Percentiles rank a stretch among this genome's conserved stretches.
phyloP scores from a whole-genome alignment of 176 grass and related monocot species.

The Oryza glumipatula region DNA sequence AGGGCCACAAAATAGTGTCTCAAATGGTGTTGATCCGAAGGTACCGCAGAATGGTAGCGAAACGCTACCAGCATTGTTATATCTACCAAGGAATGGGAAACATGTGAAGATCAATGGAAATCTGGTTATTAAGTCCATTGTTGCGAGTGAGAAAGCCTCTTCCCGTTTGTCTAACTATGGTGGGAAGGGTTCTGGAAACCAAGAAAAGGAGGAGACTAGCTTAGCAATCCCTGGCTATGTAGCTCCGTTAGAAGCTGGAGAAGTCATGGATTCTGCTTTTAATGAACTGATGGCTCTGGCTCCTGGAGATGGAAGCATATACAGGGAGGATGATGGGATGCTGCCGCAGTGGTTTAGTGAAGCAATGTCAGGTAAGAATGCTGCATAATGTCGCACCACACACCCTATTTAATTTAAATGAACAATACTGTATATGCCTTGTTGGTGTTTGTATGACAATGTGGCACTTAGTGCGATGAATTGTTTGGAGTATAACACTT shows the following conservation, averaged over 20 bases:
- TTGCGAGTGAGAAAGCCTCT: constrained; percentile 62
- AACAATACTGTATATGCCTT: not conserved
- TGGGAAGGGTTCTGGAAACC: constrained; percentile 25
- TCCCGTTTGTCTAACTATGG: constrained; percentile 21
- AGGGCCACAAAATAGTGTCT: constrained; percentile 30
- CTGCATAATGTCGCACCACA: not conserved
- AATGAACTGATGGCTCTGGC: constrained; percentile 51
- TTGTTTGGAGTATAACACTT: not conserved
- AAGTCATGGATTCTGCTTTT: constrained; percentile 27
- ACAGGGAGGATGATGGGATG: constrained; percentile 58
- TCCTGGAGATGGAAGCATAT: constrained; percentile 46
- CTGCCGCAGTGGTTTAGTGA: constrained; percentile 78
- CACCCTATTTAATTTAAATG: not conserved
- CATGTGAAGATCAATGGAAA: constrained; percentile 82
- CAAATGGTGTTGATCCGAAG: constrained; percentile 27
- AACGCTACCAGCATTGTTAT: constrained; percentile 53
- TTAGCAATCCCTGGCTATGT: constrained; percentile 57
- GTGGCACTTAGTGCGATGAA: not conserved
- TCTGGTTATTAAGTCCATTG: constrained; percentile 64
- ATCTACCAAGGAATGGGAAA: constrained; percentile 68
- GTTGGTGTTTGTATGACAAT: not conserved
- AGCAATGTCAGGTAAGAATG: constrained; percentile 69
- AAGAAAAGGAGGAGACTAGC: constrained; percentile 46
- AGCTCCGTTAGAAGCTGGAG: constrained; percentile 34
- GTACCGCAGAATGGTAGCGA: constrained; percentile 38